Percentiles rank a stretch among this genome's conserved stretches.
Conservation (phyloP, 306 rosid genomes). For the Prunus fruticosa region DNA sequence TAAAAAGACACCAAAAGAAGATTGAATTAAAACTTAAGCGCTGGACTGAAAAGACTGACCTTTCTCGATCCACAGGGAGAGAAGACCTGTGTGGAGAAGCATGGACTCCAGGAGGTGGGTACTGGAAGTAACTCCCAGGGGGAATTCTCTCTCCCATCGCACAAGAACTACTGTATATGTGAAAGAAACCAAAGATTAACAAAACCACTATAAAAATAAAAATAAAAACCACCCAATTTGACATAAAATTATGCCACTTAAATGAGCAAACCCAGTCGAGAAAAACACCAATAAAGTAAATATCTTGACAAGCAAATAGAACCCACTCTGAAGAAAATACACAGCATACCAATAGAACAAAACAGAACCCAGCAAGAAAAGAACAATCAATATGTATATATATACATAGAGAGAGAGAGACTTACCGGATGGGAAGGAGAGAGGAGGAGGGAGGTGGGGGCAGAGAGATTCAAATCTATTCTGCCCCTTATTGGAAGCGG, state of each 20-base stretch:
- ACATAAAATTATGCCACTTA: too few species aligned
- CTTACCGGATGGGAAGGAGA: conserved; percentile 12
- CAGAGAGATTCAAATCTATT: conserved; percentile 26
- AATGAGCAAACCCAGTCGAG: conserved; percentile 10
- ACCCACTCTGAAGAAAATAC: not conserved
- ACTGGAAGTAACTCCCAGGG: conserved; percentile 80
- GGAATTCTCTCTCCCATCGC: conserved; percentile 90
- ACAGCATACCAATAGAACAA: not conserved
- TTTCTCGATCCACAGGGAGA: conserved; percentile 68
- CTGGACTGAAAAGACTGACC: conserved; percentile 32
- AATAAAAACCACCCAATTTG: not conserved
- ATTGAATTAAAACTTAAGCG: not conserved
- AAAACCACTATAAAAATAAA: not conserved
- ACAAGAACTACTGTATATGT: conserved; percentile 17
- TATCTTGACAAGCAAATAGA: not conserved
- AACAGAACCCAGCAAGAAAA: conserved; percentile 5
- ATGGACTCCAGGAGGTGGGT: conserved; percentile 75
- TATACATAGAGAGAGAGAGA: not conserved
- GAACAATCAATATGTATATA: not conserved
- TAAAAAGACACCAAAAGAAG: not conserved
- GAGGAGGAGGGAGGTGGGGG: conserved; percentile 4
- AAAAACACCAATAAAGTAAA: not conserved
- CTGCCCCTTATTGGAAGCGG: conserved; percentile 24
- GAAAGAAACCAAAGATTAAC: not conserved
- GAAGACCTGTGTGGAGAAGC: conserved; percentile 78